Evolutionary conservation across 106 monocot genomes (phyloP), one percentile per base, ranked within the genome.

Genomic region (Vanilla planifolia): DNA sequence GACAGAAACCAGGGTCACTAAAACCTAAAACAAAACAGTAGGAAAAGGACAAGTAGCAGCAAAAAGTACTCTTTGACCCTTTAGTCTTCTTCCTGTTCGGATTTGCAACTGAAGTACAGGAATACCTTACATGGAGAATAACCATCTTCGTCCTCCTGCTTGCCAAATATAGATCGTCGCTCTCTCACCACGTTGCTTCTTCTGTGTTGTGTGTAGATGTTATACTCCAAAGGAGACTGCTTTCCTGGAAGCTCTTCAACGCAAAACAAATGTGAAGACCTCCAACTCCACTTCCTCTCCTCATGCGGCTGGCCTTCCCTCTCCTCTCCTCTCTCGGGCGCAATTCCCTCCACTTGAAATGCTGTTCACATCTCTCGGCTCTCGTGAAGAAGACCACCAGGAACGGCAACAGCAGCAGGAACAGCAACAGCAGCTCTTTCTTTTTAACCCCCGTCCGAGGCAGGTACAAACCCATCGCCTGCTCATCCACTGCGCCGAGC

Each of bases 401-500:
- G 53, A 51, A 19, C 25, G 33, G 25, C 69, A 32, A 25, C 59
- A 44, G 40, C 70, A 66, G 41, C 60, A 51, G 33, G 53, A 51
- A 19, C 25, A 40, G 25, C 69, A 32, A 25, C 59, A 44, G 40
- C 70, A 66, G 41, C 60, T 44, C 51, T 21, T 60, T 39, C 29
- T 65, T 25, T 27, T 24, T 23, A 43, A 29, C 66, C 44, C 24
- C 30, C 71, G 36, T 33, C 44, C 53, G 50, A 23, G 53, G 15
- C 30, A 13, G 4, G 53, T 6, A 0, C 53, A 32, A 28, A 6
- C 27, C 32, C 30, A 55, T 4, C 11, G 30, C 30, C 29, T 55
- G 16, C 30, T 55, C 9, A 29, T 92, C 56, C 69, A 53, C 68
- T 87, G 80, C 60, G 92, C 92, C 32, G 86, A 87, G 55, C 75